Conservation (phyloP, 441 rosid genomes). For the Isatis lusitanica region DNA sequence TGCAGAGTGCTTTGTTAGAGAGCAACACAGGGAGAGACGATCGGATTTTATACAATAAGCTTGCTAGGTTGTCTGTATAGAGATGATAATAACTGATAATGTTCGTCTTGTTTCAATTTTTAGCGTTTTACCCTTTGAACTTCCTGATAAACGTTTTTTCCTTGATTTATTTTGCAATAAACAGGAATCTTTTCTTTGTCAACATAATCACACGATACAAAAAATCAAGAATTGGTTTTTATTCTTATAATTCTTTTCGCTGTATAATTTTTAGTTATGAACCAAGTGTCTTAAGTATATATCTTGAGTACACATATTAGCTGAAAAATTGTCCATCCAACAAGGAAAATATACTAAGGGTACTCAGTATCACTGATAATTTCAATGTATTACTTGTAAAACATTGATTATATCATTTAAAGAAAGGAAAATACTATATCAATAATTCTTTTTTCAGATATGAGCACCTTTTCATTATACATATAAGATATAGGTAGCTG, state of each 20-base stretch:
- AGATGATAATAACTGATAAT: background rate
- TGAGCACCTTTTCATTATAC: background rate
- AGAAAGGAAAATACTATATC: background rate
- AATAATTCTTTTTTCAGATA: background rate
- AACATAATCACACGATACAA: background rate
- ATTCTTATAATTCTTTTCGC: background rate
- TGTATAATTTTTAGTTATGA: background rate
- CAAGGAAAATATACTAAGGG: background rate
- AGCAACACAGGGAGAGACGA: conserved; percentile 97
- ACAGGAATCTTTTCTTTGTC: background rate
- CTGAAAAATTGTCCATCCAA: background rate
- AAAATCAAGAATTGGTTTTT: background rate
- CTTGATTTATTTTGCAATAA: background rate
- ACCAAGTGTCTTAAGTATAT: background rate
- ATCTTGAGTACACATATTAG: background rate
- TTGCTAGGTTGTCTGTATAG: conserved; percentile 54
- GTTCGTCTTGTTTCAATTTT: background rate
- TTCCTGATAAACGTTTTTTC: background rate
- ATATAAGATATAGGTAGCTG: too few relatives aligned
- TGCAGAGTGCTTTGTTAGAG: conserved; percentile 84
- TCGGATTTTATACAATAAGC: conserved; percentile 78
- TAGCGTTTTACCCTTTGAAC: background rate
- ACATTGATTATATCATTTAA: background rate
- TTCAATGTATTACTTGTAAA: background rate
- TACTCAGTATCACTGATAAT: too few relatives aligned